Percentiles rank a stretch among this genome's conserved stretches.
Conservation (phyloP, 2,329 filamentous ascomycete genomes). For the Chaetomiaceae sp. region DNA sequence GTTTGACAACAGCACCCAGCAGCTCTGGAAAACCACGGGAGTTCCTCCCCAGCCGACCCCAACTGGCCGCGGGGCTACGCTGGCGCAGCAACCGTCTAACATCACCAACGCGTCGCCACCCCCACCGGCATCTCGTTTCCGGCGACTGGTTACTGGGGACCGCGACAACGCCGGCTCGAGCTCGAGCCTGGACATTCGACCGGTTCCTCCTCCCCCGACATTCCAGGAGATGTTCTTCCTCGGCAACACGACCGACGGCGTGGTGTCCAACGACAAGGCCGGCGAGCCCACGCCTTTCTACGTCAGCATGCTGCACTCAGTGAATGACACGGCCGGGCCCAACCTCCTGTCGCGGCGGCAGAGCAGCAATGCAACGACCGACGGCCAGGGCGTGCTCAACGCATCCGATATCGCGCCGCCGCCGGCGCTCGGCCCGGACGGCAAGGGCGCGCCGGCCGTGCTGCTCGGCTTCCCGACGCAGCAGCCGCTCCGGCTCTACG, state of each 20-base stretch:
- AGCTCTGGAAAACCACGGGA: constrained; percentile 45
- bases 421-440: constrained; percentile 58
- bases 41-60: constrained; percentile 28
- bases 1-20: constrained; percentile 54
- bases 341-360: constrained; percentile 14
- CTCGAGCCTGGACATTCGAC: constrained; percentile 33
- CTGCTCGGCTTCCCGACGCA: constrained; percentile 64
- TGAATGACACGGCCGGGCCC: constrained; percentile 26
- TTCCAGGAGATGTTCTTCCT: constrained; percentile 71
- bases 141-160: background rate
- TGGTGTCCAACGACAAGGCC: constrained; percentile 59
- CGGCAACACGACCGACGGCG: constrained; percentile 76
- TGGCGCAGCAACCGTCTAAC: background rate
- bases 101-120: background rate
- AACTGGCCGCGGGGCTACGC: constrained; percentile 12
- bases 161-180: constrained; percentile 1
- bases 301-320: constrained; percentile 60
- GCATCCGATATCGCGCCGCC: constrained; percentile 53
- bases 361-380: constrained; percentile 2
- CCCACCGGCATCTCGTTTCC: constrained; percentile 10
- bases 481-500: constrained; percentile 79
- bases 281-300: constrained; percentile 88
- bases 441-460: constrained; percentile 63
- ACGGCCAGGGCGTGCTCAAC: constrained; percentile 25
- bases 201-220: constrained; percentile 53